Evolutionary conservation across 345 rosid genomes (phyloP).

Genomic region (Angophora floribunda): DNA sequence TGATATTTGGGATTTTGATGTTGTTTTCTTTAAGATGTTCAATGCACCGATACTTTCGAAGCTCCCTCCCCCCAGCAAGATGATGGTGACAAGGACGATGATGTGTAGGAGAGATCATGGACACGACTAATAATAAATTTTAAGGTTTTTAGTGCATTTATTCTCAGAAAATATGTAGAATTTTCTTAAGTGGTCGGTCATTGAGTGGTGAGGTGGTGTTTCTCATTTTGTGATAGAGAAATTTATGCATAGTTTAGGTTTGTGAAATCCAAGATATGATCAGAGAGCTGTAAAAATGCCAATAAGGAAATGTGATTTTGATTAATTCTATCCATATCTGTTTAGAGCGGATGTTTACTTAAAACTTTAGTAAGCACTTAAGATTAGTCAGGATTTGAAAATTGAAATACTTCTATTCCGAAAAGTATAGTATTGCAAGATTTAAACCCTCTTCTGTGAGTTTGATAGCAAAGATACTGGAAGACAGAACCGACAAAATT

Average conservation of each 20-base stretch:
- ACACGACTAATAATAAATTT: neutral
- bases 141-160: neutral
- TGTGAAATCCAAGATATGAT: neutral
- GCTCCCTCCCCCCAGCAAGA: neutral
- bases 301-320: neutral
- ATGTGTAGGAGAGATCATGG: neutral
- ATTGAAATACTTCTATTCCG: neutral
- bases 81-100: neutral
- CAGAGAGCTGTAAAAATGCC: neutral
- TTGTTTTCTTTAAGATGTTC: too few relatives aligned
- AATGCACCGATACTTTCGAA: neutral
- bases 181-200: neutral
- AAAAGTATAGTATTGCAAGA: neutral
- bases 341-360: neutral
- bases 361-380: neutral
- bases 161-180: neutral
- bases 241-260: neutral
- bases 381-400: neutral
- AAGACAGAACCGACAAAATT: neutral
- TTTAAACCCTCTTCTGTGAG: neutral
- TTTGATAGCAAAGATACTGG: neutral
- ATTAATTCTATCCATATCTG: neutral
- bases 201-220: neutral
- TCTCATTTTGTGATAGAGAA: too few relatives aligned
- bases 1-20: too few relatives aligned